phyloP scores from a whole-genome alignment of 148 eudicot species.

The Bassia scoparia region DNA sequence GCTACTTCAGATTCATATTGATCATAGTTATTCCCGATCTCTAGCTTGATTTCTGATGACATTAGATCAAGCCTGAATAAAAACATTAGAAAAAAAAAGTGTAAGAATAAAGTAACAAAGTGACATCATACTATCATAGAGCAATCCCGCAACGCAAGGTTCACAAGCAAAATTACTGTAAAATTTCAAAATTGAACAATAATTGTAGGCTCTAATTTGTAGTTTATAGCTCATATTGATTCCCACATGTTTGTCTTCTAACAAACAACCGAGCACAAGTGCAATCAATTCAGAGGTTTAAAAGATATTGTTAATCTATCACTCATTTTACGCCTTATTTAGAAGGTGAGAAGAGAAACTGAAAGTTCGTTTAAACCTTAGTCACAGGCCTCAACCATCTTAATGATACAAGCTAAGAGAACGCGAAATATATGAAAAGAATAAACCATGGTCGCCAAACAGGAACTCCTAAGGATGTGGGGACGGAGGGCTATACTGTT shows the following conservation, averaged over 20 bases:
- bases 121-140: conserved; percentile 19
- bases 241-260: neutral
- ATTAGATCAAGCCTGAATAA: conserved; percentile 38
- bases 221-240: neutral
- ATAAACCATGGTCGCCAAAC: neutral
- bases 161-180: neutral
- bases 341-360: neutral
- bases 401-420: neutral
- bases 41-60: conserved; percentile 54
- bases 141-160: conserved; percentile 1
- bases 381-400: neutral
- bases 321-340: neutral
- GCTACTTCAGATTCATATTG: conserved; percentile 34
- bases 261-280: neutral
- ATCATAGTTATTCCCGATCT: conserved; percentile 35
- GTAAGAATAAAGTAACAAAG: conserved; percentile 10
- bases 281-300: neutral
- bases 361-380: neutral
- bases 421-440: neutral
- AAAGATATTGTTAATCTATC: neutral
- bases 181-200: neutral
- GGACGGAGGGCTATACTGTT: neutral
- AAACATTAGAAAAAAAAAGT: neutral
- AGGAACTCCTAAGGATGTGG: neutral
- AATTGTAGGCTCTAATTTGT: neutral